Evolutionary conservation across 2,329 filamentous ascomycete species (phyloP), one percentile per base, ranked within the genome.

Genomic region (Diaporthe sp.): DNA sequence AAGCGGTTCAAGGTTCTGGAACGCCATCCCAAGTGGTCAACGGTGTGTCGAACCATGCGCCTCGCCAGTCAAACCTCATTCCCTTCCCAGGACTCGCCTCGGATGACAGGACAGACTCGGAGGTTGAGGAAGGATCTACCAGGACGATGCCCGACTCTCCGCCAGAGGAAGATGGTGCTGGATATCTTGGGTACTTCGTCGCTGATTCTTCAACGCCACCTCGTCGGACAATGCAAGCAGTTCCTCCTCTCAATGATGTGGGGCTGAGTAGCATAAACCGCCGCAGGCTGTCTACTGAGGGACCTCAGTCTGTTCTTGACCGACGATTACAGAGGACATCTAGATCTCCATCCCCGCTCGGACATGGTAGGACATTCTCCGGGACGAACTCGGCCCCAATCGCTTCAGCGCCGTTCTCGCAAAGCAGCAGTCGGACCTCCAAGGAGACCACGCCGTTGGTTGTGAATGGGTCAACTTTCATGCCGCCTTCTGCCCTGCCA

Each of bases 21-120:
- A 78, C 81, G 75, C 73, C 80, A 74, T 80, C 79, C 72, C 84
- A 85, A 78, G 78, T 85, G 55, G 79, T 85, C 31, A 84, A 84
- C 65, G 85, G 84, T 17, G 79, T 84, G 2, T 77, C 84, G 0
- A 81, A 80, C 47, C 82, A 84, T 72, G 80, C 82, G 15, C 76
- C 85, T 13, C 84, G 85, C 47, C 87, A 85, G 73, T 78, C 84
- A 28, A 91, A 90, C 75, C 88, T 89, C 4, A 82, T 88, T 17
- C 80, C 87, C 3, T 87, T 91, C 17, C 88, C 90, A 4, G 90
- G 86, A 79, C 91, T 91, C 78, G 88, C 89, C 55, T 84, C 90
- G 1, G 90, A 92, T 76, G 91, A 89, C 70, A 82, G 78, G 9
- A 80, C 80, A 25, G 83, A 91, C 47, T 82, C 84, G 9, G 87